Base-by-base conservation (phyloP, 176 grass and related monocot genomes). In the Chrysopogon serrulatus region DNA sequence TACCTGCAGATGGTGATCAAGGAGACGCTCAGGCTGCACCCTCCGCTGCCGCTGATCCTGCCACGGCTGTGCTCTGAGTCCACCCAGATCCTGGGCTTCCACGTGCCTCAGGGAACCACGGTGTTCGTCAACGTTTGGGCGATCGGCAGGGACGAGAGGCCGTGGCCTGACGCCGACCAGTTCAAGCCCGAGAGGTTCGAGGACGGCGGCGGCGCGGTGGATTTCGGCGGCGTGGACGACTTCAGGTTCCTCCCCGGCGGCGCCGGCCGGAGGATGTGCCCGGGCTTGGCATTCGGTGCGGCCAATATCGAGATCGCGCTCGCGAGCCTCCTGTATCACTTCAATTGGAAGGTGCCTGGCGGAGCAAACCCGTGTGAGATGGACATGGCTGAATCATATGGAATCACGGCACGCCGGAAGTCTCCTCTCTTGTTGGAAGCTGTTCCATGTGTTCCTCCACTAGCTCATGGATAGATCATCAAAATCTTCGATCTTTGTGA, bases 71-170 rank as follows among this genome's bases (percentile, higher is more conserved):
- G 77, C n/a, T 77, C 34, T 6, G 85, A 85, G 5, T 34, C 74
- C 3, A 51, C 47, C 5, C 84, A 87, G 9, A 23, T 93, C 33
- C 33, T 82, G 51, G 81, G 91, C 44, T 85, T 82, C 0, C 53
- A 87, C 15, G 31, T 93, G 14, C 87, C 91, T 1, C 32, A 18
- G 6, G 86, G 74, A 0, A 57, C 87, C 34, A 43, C 71, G 0
- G 71, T 87, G 27, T 78, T 87, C 0, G 79, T 90, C 30, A 93
- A 93, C 1, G 69, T 33, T 1, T 93, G 70, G 10, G 85, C 91
- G 1, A 90, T 93, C 8, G 84, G 87, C 0, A 87, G 72, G 19
- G 91, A 87, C 9, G 77, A 79, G 0, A 47, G 56, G 4, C 39
- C 17, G 26, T 93, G 91, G 91, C 41, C 71, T 3, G 39, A 79